Percentiles rank a stretch among this genome's conserved stretches.
These are phyloP conservation scores for Schwanniomyces sp. DNA, from an alignment of 805 yeast species.

Conservation along the genomic window DNA sequence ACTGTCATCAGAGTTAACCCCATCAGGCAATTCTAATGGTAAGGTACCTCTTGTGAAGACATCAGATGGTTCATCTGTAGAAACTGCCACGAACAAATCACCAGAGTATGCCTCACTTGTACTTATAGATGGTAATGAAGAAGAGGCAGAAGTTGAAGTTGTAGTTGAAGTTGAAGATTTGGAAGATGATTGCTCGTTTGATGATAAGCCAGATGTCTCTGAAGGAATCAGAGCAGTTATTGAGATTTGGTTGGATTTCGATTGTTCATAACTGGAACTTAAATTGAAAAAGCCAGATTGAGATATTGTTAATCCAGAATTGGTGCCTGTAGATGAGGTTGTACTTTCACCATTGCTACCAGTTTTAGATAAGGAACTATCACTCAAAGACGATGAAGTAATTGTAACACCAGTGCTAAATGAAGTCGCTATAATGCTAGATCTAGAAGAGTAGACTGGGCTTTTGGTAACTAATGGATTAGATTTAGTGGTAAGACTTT, in stretches of 20 bases:
- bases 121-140: neutral
- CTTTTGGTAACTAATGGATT: slow-evolving; percentile 31
- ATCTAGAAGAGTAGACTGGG: slow-evolving; percentile 12
- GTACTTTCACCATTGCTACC: neutral
- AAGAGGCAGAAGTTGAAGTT: slow-evolving; percentile 5
- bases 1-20: slow-evolving; percentile 42
- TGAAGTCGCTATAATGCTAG: neutral
- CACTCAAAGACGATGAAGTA: neutral
- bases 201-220: neutral
- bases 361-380: neutral
- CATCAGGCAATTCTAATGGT: slow-evolving; percentile 46
- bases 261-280: neutral
- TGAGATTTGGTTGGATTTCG: neutral
- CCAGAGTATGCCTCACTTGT: slow-evolving; percentile 19
- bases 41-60: slow-evolving; percentile 48
- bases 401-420: neutral
- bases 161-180: slow-evolving; percentile 5
- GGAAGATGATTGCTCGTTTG: neutral
- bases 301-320: neutral
- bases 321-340: neutral
- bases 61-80: slow-evolving; percentile 27
- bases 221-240: neutral
- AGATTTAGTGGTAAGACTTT: slow-evolving; percentile 18
- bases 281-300: neutral
- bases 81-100: slow-evolving; percentile 50